Evolutionary conservation across 2,329 filamentous ascomycete species (phyloP).

Genomic region (Alternaria atra): DNA sequence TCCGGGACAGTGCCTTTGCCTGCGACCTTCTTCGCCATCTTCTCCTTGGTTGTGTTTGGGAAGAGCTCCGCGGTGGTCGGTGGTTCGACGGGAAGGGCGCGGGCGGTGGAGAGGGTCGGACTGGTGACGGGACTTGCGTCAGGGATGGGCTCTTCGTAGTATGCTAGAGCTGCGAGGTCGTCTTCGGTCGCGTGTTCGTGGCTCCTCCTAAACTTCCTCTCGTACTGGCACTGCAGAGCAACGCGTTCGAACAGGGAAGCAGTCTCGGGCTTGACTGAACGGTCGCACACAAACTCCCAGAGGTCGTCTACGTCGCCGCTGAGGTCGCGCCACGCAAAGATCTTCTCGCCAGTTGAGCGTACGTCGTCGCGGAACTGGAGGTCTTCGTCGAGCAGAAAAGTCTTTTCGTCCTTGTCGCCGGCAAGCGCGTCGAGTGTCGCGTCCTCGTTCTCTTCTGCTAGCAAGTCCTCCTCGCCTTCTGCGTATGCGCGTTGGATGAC

Average conservation of each 20-base stretch:
- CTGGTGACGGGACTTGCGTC: slow-evolving; percentile 66
- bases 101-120: slow-evolving; percentile 52
- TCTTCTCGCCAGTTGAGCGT: slow-evolving; percentile 79
- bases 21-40: slow-evolving; percentile 56
- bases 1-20: slow-evolving; percentile 42
- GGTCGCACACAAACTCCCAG: slow-evolving; percentile 97
- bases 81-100: slow-evolving; percentile 39
- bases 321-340: slow-evolving; percentile 93
- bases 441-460: slow-evolving; percentile 90
- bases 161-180: slow-evolving; percentile 85
- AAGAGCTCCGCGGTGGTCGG: slow-evolving; percentile 46
- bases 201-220: slow-evolving; percentile 87
- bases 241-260: slow-evolving; percentile 82
- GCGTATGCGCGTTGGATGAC: slow-evolving; percentile 97
- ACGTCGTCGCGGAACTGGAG: slow-evolving; percentile 87
- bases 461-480: slow-evolving; percentile 91
- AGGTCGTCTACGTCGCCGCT: slow-evolving; percentile 93
- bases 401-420: slow-evolving; percentile 93
- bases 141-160: slow-evolving; percentile 70
- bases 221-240: slow-evolving; percentile 94
- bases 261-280: slow-evolving; percentile 72
- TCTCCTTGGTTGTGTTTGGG: slow-evolving; percentile 47
- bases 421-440: slow-evolving; percentile 76
- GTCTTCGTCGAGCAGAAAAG: slow-evolving; percentile 91
- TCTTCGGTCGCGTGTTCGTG: slow-evolving; percentile 81